Evolutionary conservation across 371 early-diverging fungal genomes (phyloP).

Genomic region (Apophysomyces trapeziformis): DNA sequence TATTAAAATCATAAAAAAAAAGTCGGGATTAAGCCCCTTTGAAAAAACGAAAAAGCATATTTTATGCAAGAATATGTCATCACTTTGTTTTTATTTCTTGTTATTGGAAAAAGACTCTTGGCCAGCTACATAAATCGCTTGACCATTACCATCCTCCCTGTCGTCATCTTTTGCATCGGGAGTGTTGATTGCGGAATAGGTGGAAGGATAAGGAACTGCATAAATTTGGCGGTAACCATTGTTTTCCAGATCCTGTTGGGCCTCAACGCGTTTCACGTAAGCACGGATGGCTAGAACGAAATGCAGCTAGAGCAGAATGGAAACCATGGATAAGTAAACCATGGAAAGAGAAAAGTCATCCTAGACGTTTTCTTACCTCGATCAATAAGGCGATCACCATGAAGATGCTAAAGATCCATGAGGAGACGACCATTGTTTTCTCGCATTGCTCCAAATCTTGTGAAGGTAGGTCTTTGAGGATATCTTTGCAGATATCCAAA

Average conservation of each 20-base stretch:
- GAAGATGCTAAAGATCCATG: conserved; percentile 39
- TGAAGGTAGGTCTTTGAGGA: conserved; percentile 32
- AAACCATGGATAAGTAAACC: no score
- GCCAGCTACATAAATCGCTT: conserved; percentile 45
- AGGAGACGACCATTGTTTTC: conserved; percentile 30
- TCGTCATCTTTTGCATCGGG: conserved; percentile 16
- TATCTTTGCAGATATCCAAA: conserved; percentile 41
- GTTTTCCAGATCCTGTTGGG: conserved; percentile 18
- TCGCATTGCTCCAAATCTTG: conserved; percentile 45
- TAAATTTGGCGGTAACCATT: conserved; percentile 13
- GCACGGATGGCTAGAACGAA: conserved; percentile 50
- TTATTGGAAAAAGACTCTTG: conserved; percentile 47
- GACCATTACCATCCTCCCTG: not conserved
- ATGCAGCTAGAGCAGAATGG: conserved; percentile 27
- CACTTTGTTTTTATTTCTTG: conserved; percentile 30
- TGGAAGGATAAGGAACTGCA: conserved; percentile 33
- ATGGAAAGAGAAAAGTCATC: not conserved
- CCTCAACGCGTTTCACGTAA: conserved; percentile 33
- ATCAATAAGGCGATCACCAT: conserved; percentile 46
- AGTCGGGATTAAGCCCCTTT: not conserved
- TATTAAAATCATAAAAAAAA: no score
- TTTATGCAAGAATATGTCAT: no score
- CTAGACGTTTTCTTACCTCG: conserved; percentile 27
- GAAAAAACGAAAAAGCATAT: no score
- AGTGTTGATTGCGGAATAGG: conserved; percentile 15